Evolutionary conservation across 805 yeast genomes (phyloP).

Genomic region (Yamadazyma scolyti): DNA sequence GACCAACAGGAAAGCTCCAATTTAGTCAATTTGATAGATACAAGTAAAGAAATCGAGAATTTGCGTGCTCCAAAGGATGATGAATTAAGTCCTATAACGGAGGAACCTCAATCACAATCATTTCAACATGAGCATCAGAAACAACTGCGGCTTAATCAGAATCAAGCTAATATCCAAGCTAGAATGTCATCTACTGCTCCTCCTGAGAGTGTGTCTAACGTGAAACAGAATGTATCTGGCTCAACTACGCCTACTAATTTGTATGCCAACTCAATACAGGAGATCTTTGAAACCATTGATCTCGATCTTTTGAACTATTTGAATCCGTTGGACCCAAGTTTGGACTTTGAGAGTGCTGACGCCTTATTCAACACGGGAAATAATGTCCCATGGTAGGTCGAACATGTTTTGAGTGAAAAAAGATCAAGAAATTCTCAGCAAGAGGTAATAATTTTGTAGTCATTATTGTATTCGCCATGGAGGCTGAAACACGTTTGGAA

Average conservation of each 20-base stretch:
- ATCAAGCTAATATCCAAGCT: too few relatives aligned
- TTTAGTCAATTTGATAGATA: slow-evolving; percentile 23
- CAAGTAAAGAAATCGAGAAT: slow-evolving; percentile 30
- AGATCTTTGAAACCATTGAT: slow-evolving; percentile 28
- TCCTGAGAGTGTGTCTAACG: too few relatives aligned
- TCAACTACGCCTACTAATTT: slow-evolving; percentile 4
- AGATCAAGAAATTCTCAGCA: too few relatives aligned
- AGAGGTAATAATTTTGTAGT: too few relatives aligned
- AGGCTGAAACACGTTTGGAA: too few relatives aligned
- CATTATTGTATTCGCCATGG: too few relatives aligned
- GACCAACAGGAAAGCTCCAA: slow-evolving; percentile 10
- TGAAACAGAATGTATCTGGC: too few relatives aligned
- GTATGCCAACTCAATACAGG: slow-evolving; percentile 15
- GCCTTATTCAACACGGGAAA: slow-evolving; percentile 3
- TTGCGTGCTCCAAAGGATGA: slow-evolving; percentile 21
- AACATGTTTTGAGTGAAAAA: neutral
- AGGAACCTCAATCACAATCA: too few relatives aligned
- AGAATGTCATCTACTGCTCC: too few relatives aligned
- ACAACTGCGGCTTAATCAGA: too few relatives aligned
- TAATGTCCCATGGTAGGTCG: neutral
- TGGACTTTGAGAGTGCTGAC: slow-evolving; percentile 9
- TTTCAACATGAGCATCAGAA: too few relatives aligned
- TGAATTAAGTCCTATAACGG: too few relatives aligned
- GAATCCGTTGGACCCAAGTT: slow-evolving; percentile 24
- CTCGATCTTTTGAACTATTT: slow-evolving; percentile 25